Evolutionary conservation across 495 filamentous ascomycete species (phyloP).

Genomic region (Neurospora sublineolata): DNA sequence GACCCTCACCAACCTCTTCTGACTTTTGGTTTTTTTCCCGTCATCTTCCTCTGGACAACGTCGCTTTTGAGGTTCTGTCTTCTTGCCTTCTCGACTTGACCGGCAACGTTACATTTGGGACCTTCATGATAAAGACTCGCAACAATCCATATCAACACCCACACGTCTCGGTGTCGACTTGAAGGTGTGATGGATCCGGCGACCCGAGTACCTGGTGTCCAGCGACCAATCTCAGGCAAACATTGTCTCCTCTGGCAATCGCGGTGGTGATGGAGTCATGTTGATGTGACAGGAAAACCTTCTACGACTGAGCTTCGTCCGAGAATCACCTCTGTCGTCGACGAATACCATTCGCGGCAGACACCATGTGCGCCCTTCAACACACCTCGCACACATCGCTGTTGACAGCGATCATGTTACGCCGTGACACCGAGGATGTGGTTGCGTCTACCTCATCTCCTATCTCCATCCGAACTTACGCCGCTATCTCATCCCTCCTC

Average conservation of each 20-base stretch:
- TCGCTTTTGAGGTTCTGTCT: background rate
- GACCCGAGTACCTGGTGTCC: background rate
- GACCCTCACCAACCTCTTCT: background rate
- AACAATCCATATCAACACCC: background rate
- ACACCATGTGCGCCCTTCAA: background rate
- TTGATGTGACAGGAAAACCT: background rate
- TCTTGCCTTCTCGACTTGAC: background rate
- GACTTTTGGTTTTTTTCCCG: background rate
- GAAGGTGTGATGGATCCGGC: background rate
- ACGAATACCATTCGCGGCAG: background rate
- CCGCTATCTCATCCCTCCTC: background rate
- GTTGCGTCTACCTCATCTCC: background rate
- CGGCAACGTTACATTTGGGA: conserved; percentile 20
- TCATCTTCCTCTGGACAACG: background rate
- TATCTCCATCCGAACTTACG: background rate
- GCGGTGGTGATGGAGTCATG: background rate
- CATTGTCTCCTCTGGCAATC: background rate
- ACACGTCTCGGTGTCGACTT: background rate
- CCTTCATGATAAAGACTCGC: background rate
- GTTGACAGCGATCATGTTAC: background rate
- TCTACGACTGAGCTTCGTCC: background rate
- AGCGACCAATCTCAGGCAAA: background rate
- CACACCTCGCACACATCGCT: background rate
- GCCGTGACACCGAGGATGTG: background rate
- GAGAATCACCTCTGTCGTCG: background rate